These are phyloP conservation scores for Aspergillus sparsus DNA, from an alignment of 495 filamentous ascomycete genomes.

Conservation along the genomic window DNA sequence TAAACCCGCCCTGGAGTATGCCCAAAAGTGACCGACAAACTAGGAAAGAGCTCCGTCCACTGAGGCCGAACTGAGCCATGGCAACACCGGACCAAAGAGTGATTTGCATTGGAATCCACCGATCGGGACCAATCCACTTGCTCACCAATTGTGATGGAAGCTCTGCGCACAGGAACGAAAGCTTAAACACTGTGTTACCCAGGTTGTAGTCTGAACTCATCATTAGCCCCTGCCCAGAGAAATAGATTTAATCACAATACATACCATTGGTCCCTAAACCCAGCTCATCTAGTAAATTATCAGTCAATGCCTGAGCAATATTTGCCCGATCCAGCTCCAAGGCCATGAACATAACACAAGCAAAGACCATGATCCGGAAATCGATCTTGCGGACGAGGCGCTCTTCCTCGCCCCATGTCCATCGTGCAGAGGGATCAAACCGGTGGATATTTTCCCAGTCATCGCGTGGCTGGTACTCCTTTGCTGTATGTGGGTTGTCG, in stretches of 20 bases:
- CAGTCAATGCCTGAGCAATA: slow-evolving; percentile 1
- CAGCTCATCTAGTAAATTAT: not conserved
- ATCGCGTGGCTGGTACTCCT: slow-evolving; percentile 51
- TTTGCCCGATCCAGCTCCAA: slow-evolving; percentile 25
- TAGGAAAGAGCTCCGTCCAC: slow-evolving; percentile 61
- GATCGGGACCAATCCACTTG: slow-evolving; percentile 71
- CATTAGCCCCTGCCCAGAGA: not conserved
- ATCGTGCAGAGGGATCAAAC: slow-evolving; percentile 53
- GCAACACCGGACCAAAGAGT: slow-evolving; percentile 71
- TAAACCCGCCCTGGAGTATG: slow-evolving; percentile 66
- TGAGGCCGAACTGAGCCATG: slow-evolving; percentile 59
- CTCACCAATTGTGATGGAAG: slow-evolving; percentile 67
- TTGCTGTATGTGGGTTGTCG: slow-evolving; percentile 51
- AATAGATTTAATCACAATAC: not conserved
- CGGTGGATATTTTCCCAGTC: slow-evolving; percentile 56
- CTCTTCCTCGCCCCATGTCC: slow-evolving; percentile 54
- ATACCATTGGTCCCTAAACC: slow-evolving; percentile 6
- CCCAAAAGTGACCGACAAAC: slow-evolving; percentile 63
- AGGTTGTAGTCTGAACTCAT: not conserved
- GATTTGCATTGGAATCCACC: slow-evolving; percentile 78
- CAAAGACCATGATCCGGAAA: slow-evolving; percentile 53
- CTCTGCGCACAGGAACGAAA: slow-evolving; percentile 60
- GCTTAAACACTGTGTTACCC: slow-evolving; percentile 22
- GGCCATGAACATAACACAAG: slow-evolving; percentile 43
- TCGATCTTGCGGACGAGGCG: slow-evolving; percentile 44